Base-by-base conservation (phyloP, 768 basidiomycete species). In the Hygrophoropsis aurantiaca region DNA sequence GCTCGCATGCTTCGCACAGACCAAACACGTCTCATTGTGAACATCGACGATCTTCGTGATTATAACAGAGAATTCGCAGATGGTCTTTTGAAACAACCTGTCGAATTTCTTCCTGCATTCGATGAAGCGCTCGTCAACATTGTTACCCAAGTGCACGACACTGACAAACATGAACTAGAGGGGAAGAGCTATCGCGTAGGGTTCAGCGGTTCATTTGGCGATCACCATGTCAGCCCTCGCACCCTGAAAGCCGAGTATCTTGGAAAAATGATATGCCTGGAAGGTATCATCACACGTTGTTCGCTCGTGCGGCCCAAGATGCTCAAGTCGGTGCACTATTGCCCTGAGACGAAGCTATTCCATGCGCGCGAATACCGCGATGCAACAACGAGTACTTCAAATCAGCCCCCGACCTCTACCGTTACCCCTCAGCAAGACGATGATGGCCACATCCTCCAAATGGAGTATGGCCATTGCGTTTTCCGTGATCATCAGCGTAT, bases 231-330 rank as follows among this genome's bases (percentile, higher is more conserved):
- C 66, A 97, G 88, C 67, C 97, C 97, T 39, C 79, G 97, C 7
- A 93, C 93, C 15, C 79, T 99, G 42, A 81, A 84, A 47, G 88
- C 93, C 24, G 78, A 81, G 51, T 87, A 98, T 65, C 81, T 99
- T 16, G 90, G 93, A 40, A 93, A 87, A 69, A 93, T 98, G 93
- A 90, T 98, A 61, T 94, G 90, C 26, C 67, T 99, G 26, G 97
- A 99, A 72, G 97, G 95, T 32, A 99, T 99, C 63, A 93, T 99
- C 52, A 98, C 95, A 3, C 82, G 97, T 48, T 99, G 97, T 66
- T 97, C 94, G 6, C 84, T 99, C 48, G 95, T 98, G 44, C 87
- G 97, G 25, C 97, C 97, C 13, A 99, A 99, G 73, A 95, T 99
- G 91, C 79, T 97, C 62, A 89, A 87, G 64, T 97, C 97, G 10